Evolutionary conservation across 2,329 filamentous ascomycete species (phyloP).

Genomic region (Dendryphion nanum): DNA sequence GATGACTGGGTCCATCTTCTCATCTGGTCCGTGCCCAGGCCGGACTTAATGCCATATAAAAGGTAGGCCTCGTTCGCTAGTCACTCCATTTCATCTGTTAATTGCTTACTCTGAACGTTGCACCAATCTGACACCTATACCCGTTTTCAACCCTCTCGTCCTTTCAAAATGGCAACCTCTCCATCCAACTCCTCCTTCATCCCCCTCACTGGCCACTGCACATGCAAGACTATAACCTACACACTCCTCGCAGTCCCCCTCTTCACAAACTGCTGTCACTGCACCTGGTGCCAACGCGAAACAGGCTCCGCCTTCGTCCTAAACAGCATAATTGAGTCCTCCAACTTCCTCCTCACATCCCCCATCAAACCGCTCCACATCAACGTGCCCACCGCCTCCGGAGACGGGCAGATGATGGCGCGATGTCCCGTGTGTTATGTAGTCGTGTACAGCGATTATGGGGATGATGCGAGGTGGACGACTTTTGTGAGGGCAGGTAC

Average conservation of each 20-base stretch:
- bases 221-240: constrained; percentile 5
- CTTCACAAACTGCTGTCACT: constrained; percentile 44
- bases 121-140: too few species aligned
- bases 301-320: constrained; percentile 40
- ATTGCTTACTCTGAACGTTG: too few species aligned
- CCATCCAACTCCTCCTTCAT: too few species aligned
- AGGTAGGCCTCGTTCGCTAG: too few species aligned
- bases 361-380: constrained; percentile 31
- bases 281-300: constrained; percentile 47
- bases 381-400: constrained; percentile 23
- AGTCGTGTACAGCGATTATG: constrained; percentile 45
- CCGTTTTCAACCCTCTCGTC: too few species aligned
- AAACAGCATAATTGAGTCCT: constrained; percentile 40
- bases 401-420: constrained; percentile 39
- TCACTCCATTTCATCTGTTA: too few species aligned
- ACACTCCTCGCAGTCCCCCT: constrained; percentile 1
- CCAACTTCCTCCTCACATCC: constrained; percentile 3
- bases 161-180: too few species aligned
- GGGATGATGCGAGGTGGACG: constrained; percentile 25
- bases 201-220: constrained; percentile 3
- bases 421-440: constrained; percentile 45
- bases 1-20: too few species aligned
- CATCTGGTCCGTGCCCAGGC: too few species aligned
- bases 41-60: too few species aligned
- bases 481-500: constrained; percentile 47